Evolutionary conservation across 768 basidiomycete genomes (phyloP), one percentile per base, ranked within the genome.

Genomic region (Hortiboletus campestris): DNA sequence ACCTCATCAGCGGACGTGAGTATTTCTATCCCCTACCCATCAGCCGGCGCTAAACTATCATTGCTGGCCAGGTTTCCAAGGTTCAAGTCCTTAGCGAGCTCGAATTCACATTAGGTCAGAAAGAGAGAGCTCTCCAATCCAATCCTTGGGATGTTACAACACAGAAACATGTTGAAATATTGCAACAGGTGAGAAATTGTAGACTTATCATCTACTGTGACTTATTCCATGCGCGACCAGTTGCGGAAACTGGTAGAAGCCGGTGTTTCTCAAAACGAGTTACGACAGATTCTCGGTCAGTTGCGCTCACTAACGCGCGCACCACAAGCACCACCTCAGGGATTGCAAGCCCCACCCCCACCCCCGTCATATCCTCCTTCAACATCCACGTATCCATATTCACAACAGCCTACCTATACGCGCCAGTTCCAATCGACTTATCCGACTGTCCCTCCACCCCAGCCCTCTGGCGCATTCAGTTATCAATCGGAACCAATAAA

Each of bases 71-170:
- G 59, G 80, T 91, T 32, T 84, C 87, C 9, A 86, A 86, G 68
- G 76, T 83, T 1, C 90, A 92, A 71, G 94, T 96, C 6, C 77
- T 93, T 6, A 84, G 84, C 46, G 91, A 94, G 69, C 76, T 94
- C 4, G 88, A 94, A 59, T 90, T 88, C 43, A 86, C 88, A 9
- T 77, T 95, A 31, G 81, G 85, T 45, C 86, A 90, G 66, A 92
- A 93, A 68, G 87, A 94, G 63, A 84, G 89, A 8, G 76, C 78
- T 12, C 60, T 90, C 2, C 88, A 89, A 62, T 59, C 75, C 1
- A 91, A 91, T 59, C 89, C 86, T 0, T 88, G 85, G 67, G 93
- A 98, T 65, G 64, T 75, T 16, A 69, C 76, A 11, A 77, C 88
- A 1, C 82, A 84, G 56, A 84, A 80, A 51, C 93, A 98, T 58